Percentiles rank a stretch among this genome's conserved stretches.
Conservation (phyloP, 441 rosid genomes). For the Theobroma grandiflorum region DNA sequence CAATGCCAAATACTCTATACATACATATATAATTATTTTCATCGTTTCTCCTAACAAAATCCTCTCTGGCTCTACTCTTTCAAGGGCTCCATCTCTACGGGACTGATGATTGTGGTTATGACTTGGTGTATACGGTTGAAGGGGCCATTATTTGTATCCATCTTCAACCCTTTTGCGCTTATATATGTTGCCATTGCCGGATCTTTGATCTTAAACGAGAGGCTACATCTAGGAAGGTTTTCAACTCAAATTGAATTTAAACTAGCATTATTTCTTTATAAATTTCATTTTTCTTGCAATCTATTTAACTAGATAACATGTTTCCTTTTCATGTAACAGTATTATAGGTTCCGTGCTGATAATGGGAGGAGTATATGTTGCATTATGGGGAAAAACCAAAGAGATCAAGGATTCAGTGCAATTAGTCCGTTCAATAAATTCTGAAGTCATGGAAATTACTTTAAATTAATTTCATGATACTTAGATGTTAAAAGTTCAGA, state of each 20-base stretch:
- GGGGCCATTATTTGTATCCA: slow-evolving; percentile 41
- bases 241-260: not conserved
- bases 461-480: too few species aligned
- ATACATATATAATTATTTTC: too few species aligned
- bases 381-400: slow-evolving; percentile 44
- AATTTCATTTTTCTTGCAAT: not conserved
- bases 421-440: not conserved
- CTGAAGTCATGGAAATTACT: slow-evolving; percentile 5
- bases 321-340: slow-evolving; percentile 27
- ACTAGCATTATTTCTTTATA: not conserved
- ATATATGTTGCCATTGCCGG: slow-evolving; percentile 32
- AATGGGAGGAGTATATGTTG: slow-evolving; percentile 34
- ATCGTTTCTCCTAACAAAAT: not conserved
- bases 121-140: slow-evolving; percentile 40
- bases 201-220: slow-evolving; percentile 36
- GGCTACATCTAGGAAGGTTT: slow-evolving; percentile 38
- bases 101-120: slow-evolving; percentile 21
- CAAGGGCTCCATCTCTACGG: slow-evolving; percentile 37
- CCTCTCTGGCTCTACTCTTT: not conserved
- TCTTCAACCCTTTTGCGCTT: slow-evolving; percentile 36
- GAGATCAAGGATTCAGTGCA: slow-evolving; percentile 18
- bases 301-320: not conserved
- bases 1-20: too few species aligned
- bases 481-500: not conserved
- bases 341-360: slow-evolving; percentile 40